Evolutionary conservation across 805 yeast genomes (phyloP).

Genomic region (Yarrowia deformans): DNA sequence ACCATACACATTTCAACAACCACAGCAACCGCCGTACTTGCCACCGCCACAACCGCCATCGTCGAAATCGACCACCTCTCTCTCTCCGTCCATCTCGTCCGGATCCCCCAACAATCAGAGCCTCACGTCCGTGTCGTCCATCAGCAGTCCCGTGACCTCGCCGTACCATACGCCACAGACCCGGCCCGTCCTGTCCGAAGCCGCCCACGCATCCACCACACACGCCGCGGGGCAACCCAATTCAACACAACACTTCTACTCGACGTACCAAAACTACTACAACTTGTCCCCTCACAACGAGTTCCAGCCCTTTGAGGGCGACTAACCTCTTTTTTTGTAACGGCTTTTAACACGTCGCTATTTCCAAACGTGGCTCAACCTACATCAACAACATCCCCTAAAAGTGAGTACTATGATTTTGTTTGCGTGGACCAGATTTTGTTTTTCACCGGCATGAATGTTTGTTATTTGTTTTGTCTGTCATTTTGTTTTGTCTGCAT

Average conservation of each 20-base stretch:
- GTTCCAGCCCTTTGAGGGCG: constrained; percentile 30
- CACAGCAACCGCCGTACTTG: constrained; percentile 15
- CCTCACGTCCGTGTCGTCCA: constrained; percentile 15
- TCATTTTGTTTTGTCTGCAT: too few relatives aligned
- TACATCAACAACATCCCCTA: constrained; percentile 5
- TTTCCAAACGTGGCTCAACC: constrained; percentile 6
- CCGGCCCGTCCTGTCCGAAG: neutral
- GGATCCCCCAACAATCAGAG: constrained; percentile 4
- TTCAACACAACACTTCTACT: neutral
- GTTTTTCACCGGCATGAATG: too few relatives aligned
- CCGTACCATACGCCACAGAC: constrained; percentile 15
- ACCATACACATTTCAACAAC: constrained; percentile 17
- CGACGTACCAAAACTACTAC: constrained; percentile 33
- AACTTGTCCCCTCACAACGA: constrained; percentile 24
- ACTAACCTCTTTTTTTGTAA: too few relatives aligned
- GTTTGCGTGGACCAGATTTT: too few relatives aligned
- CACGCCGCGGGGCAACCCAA: neutral
- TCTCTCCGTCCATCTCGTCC: constrained; percentile 12
- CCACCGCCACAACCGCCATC: constrained; percentile 5
- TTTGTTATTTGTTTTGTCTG: too few relatives aligned
- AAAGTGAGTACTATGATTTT: constrained; percentile 4
- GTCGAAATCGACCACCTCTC: constrained; percentile 1
- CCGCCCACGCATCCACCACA: neutral
- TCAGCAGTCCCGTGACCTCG: constrained; percentile 24
- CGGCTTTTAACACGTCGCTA: neutral